Evolutionary conservation across 768 basidiomycete genomes (phyloP).

Genomic region (Porpolomopsis calyptriformis): DNA sequence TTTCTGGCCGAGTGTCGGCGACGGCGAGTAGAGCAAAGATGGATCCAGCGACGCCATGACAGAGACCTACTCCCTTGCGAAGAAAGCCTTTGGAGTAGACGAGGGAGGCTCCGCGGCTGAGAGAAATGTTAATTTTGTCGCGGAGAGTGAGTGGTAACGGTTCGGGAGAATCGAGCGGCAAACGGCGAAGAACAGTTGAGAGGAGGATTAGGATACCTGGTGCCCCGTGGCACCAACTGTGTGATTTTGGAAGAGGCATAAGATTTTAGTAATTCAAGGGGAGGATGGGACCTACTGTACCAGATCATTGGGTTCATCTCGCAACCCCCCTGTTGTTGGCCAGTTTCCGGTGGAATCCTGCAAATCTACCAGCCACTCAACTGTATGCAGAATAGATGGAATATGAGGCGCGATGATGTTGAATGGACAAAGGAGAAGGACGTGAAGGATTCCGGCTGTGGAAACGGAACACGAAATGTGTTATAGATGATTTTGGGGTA

Average conservation of each 20-base stretch:
- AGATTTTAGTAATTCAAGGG: neutral
- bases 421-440: constrained; percentile 35
- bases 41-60: constrained; percentile 47
- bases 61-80: constrained; percentile 48
- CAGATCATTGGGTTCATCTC: constrained; percentile 26
- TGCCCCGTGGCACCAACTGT: constrained; percentile 53
- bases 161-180: constrained; percentile 14
- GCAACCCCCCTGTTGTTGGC: constrained; percentile 31
- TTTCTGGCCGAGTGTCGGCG: constrained; percentile 24
- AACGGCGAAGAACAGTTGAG: constrained; percentile 30
- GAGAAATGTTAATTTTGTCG: constrained; percentile 21
- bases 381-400: constrained; percentile 30
- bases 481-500: neutral
- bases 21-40: constrained; percentile 42
- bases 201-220: constrained; percentile 40
- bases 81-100: constrained; percentile 41
- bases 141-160: constrained; percentile 16
- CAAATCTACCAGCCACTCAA: constrained; percentile 36
- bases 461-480: neutral
- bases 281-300: constrained; percentile 33
- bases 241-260: neutral
- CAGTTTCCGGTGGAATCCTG: constrained; percentile 44
- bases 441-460: constrained; percentile 43
- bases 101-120: constrained; percentile 30
- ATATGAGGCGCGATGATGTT: constrained; percentile 28